Conservation (phyloP, 768 basidiomycete species). For the Tylopilus balloui region DNA sequence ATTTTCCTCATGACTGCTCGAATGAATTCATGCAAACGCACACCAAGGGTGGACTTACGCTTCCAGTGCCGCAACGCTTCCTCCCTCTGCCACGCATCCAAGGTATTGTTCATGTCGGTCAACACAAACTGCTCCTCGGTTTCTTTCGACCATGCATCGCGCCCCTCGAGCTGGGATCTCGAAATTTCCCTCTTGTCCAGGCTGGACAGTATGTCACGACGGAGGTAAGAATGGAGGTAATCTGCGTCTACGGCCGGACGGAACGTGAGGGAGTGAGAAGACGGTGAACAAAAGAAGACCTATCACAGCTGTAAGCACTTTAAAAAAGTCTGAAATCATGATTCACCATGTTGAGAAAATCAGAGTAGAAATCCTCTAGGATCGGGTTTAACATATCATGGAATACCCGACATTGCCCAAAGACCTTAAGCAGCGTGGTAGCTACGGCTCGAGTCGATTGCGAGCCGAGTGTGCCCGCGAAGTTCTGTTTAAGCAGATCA, state of each 20-base stretch:
- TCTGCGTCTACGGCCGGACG: conserved; percentile 51
- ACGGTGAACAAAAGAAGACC: conserved; percentile 81
- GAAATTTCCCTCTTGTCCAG: conserved; percentile 54
- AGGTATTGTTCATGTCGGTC: conserved; percentile 56
- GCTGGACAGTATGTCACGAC: conserved; percentile 52
- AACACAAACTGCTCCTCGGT: conserved; percentile 49
- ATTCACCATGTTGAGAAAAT: conserved; percentile 73
- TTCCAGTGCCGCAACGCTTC: conserved; percentile 74
- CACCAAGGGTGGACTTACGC: conserved; percentile 39
- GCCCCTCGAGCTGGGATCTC: conserved; percentile 37
- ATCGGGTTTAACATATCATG: conserved; percentile 57
- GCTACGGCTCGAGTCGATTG: conserved; percentile 62
- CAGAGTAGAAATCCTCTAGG: conserved; percentile 42
- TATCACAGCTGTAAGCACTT: conserved; percentile 28
- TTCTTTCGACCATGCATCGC: conserved; percentile 12
- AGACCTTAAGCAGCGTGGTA: conserved; percentile 64
- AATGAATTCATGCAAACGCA: conserved; percentile 4
- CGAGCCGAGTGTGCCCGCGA: conserved; percentile 67
- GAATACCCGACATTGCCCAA: conserved; percentile 78
- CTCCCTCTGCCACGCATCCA: conserved; percentile 62
- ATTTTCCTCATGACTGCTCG: conserved; percentile 70
- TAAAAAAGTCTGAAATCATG: background rate
- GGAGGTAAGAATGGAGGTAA: conserved; percentile 65
- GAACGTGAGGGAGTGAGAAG: conserved; percentile 52
- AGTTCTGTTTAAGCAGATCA: conserved; percentile 52